Evolutionary conservation across 768 basidiomycete species (phyloP).

Genomic region (Leucosporidium creatinivorum): DNA sequence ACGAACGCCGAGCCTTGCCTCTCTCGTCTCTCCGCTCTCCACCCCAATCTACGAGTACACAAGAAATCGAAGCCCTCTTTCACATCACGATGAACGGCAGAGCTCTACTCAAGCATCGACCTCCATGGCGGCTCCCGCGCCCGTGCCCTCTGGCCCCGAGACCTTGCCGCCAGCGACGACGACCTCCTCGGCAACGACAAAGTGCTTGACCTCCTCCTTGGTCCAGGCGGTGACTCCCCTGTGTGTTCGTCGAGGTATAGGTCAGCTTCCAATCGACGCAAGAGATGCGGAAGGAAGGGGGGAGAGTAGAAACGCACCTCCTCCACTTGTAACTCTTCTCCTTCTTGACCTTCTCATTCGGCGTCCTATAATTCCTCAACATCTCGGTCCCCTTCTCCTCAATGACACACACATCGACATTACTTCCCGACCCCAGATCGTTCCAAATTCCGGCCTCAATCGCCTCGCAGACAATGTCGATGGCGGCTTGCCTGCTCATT

Average conservation of each 20-base stretch:
- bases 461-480: slow-evolving; percentile 73
- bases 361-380: slow-evolving; percentile 88
- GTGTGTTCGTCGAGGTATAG: background rate
- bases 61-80: too few species aligned
- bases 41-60: too few species aligned
- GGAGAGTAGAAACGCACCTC: slow-evolving; percentile 8
- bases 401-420: slow-evolving; percentile 94
- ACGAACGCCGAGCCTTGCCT: too few species aligned
- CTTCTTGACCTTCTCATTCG: slow-evolving; percentile 59
- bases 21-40: too few species aligned
- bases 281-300: too few species aligned
- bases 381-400: slow-evolving; percentile 65
- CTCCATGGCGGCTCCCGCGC: slow-evolving; percentile 29
- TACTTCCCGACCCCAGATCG: slow-evolving; percentile 97
- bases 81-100: too few species aligned
- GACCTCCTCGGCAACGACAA: slow-evolving; percentile 33
- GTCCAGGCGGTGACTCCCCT: slow-evolving; percentile 28
- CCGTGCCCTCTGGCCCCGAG: slow-evolving; percentile 5
- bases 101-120: slow-evolving; percentile 27
- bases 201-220: slow-evolving; percentile 28
- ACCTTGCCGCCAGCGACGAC: slow-evolving; percentile 22
- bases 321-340: slow-evolving; percentile 37
- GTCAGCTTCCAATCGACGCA: background rate
- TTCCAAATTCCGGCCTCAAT: slow-evolving; percentile 97
- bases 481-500: slow-evolving; percentile 78